These are phyloP conservation scores for Candida pini DNA, from an alignment of 805 yeast genomes.

Conservation along the genomic window DNA sequence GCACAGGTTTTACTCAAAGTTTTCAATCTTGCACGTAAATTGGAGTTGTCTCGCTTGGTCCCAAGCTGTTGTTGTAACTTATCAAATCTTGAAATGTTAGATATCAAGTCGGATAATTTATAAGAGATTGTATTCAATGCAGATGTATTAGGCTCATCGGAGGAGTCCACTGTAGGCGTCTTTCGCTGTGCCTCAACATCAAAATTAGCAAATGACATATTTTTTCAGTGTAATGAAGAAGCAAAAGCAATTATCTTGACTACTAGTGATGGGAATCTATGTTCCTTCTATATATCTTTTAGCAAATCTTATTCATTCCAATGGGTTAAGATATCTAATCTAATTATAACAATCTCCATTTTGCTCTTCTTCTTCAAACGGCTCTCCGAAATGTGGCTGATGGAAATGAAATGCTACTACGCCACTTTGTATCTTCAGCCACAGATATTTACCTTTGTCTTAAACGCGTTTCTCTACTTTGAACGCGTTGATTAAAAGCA, in stretches of 20 bases:
- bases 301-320: no score
- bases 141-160: neutral
- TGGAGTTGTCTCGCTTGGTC: slow-evolving; percentile 41
- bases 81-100: slow-evolving; percentile 46
- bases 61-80: slow-evolving; percentile 47
- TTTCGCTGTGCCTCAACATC: slow-evolving; percentile 44
- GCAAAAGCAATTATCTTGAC: neutral
- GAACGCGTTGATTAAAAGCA: no score
- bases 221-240: neutral
- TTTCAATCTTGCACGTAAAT: slow-evolving; percentile 30
- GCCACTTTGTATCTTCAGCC: no score
- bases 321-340: neutral
- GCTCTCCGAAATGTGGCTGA: no score
- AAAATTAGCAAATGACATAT: slow-evolving; percentile 52
- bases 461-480: no score
- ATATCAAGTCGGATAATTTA: slow-evolving; percentile 24
- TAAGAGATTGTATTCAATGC: slow-evolving; percentile 15
- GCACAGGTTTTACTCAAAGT: slow-evolving; percentile 14
- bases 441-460: no score
- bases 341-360: no score
- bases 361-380: no score
- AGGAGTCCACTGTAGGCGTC: neutral
- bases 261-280: no score
- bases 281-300: no score
- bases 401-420: no score